Evolutionary conservation across 441 rosid genomes (phyloP).

Genomic region (Dalechampia spathulata): DNA sequence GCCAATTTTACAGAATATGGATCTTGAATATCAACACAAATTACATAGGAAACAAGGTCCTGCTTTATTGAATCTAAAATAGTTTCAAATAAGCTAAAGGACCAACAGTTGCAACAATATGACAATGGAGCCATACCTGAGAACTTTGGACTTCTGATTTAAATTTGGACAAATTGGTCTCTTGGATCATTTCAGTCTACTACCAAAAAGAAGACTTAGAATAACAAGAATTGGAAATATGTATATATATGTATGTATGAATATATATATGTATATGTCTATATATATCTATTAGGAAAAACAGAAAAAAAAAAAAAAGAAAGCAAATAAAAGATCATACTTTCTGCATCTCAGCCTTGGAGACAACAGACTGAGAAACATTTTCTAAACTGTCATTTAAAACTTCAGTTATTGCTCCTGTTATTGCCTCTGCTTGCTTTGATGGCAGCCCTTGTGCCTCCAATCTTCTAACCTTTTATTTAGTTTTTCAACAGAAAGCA

Average conservation of each 20-base stretch:
- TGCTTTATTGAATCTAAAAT: not conserved
- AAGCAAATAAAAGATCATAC: conserved; percentile 20
- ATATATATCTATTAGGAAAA: no score
- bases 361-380: conserved; percentile 69
- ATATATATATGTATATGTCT: no score
- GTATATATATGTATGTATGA: no score
- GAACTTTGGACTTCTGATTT: conserved; percentile 77
- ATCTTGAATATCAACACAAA: not conserved
- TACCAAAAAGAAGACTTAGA: not conserved
- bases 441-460: conserved; percentile 83
- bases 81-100: not conserved
- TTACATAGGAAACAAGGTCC: not conserved
- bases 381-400: conserved; percentile 84
- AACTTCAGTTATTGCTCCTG: conserved; percentile 72
- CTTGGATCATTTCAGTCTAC: conserved; percentile 75
- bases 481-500: no score
- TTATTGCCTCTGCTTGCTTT: conserved; percentile 91
- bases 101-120: not conserved
- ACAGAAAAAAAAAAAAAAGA: not conserved
- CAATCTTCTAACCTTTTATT: conserved; percentile 56
- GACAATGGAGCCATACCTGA: conserved; percentile 39
- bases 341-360: conserved; percentile 82
- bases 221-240: no score
- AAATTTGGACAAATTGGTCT: conserved; percentile 76
- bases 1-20: not conserved